Evolutionary conservation across 805 yeast species (phyloP).

Genomic region (Monosporozyma servazzii): DNA sequence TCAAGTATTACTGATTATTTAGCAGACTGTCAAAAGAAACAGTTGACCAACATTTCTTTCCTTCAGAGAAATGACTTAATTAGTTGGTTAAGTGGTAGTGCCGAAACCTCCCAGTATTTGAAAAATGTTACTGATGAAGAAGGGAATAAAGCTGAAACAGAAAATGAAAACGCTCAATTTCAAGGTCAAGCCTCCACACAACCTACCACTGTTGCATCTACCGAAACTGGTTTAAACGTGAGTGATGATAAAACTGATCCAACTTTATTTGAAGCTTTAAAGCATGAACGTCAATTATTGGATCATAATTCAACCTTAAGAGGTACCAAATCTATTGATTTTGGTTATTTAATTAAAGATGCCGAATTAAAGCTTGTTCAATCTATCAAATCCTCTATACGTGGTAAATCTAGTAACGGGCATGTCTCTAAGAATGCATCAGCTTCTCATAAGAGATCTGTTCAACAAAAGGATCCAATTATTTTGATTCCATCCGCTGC

Average conservation of each 20-base stretch:
- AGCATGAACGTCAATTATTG: constrained; percentile 40
- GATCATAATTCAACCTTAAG: constrained; percentile 55
- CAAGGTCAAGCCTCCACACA: constrained; percentile 13
- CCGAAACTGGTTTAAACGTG: background rate
- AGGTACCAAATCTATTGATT: constrained; percentile 59
- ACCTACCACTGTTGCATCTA: constrained; percentile 6
- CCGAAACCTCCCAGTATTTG: constrained; percentile 50
- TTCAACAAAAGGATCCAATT: constrained; percentile 50
- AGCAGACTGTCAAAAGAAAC: constrained; percentile 54
- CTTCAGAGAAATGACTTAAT: constrained; percentile 77
- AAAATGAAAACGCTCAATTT: background rate
- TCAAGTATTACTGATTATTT: constrained; percentile 75
- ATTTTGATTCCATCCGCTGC: constrained; percentile 74
- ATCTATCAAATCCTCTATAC: constrained; percentile 36
- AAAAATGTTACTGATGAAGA: constrained; percentile 9
- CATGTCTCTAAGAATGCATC: constrained; percentile 15
- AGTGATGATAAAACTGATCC: constrained; percentile 22
- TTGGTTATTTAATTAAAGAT: constrained; percentile 58
- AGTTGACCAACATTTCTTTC: constrained; percentile 66
- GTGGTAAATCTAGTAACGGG: constrained; percentile 15
- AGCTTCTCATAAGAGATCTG: constrained; percentile 1
- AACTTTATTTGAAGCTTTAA: constrained; percentile 21
- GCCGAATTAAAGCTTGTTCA: constrained; percentile 50
- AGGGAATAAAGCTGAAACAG: background rate
- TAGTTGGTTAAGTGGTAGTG: constrained; percentile 69